Base-by-base conservation (phyloP, 176 grass and related monocot species). In the Carex parvula region DNA sequence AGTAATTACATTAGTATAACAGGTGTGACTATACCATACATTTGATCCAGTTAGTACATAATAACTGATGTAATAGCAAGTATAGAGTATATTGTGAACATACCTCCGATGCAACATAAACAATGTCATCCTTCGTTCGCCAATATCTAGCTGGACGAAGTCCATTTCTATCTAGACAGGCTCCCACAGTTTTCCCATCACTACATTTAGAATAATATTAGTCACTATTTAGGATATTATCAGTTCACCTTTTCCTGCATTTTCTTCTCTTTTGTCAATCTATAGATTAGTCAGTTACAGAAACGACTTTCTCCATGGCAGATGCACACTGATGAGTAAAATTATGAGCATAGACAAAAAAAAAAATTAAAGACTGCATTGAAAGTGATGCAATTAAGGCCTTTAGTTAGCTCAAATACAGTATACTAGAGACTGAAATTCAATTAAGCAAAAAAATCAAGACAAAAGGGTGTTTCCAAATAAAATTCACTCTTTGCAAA, bases 91-190 rank as follows among this genome's bases (percentile, higher is more conserved):
- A 56, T 57, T 78, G 52, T 78, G 26, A 78, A 60, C 55, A 73
- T 92, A 99, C 97, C 93, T 99, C 97, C 81, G 97, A 99, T 88
- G 97, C 93, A 86, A 99, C 97, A 94, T 99, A 99, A 87, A 99
- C 97, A 82, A 99, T 88, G 87, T 92, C 96, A 88, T 99, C 97
- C 20, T 78, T 86, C 58, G 97, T 99, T 92, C 93, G 90, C 97
- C 97, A 99, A 89, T 99, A 99, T 76, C 97, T 90, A 87, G 97
- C 97, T 83, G 97, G 97, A 81, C 97, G 97, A 74, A 99, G 97
- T 79, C 97, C 97, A 92, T 99, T 99, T 83, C 97, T 92, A 89
- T 99, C 97, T 83, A 99, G 89, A 84, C 90, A 83, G 81, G 97
- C 97, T 85, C 97, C 97, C 26, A 99, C 97, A 26, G 93, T 99